These are phyloP conservation scores for Suillus americanus DNA, from an alignment of 768 basidiomycete genomes.

Conservation along the genomic window DNA sequence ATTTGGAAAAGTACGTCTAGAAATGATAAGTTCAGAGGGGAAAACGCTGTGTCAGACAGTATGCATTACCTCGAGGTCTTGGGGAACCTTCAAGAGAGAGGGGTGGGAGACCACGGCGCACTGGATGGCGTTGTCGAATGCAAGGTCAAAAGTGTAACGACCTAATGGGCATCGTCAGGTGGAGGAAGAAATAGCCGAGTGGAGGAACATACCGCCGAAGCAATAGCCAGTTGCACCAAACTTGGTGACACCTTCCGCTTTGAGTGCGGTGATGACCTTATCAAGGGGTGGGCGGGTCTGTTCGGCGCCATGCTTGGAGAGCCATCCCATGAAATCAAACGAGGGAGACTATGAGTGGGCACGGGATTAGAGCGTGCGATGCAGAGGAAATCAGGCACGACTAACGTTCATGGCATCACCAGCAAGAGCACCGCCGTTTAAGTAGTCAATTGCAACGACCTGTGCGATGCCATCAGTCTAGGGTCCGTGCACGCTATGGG, in stretches of 20 bases:
- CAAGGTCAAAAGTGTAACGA: slow-evolving; percentile 62
- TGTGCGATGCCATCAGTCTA: slow-evolving; percentile 1
- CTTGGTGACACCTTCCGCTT: slow-evolving; percentile 53
- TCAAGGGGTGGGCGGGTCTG: slow-evolving; percentile 50
- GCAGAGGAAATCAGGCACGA: not conserved
- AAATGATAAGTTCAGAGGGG: not conserved
- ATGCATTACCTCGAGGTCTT: slow-evolving; percentile 56
- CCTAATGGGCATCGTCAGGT: slow-evolving; percentile 24
- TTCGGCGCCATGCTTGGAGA: slow-evolving; percentile 38
- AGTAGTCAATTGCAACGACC: slow-evolving; percentile 35
- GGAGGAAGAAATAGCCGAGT: not conserved
- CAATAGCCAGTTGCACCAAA: slow-evolving; percentile 71
- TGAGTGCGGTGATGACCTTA: slow-evolving; percentile 56
- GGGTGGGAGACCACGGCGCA: slow-evolving; percentile 59
- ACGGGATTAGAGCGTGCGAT: not conserved
- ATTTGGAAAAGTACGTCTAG: slow-evolving; percentile 46
- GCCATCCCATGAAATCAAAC: slow-evolving; percentile 45
- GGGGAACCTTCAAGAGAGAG: slow-evolving; percentile 55
- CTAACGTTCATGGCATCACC: slow-evolving; percentile 18
- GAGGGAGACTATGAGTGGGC: slow-evolving; percentile 15
- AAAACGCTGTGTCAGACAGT: not conserved
- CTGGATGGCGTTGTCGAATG: slow-evolving; percentile 51
- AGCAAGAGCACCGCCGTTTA: slow-evolving; percentile 35
- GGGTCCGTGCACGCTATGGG: too few relatives aligned
- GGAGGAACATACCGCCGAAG: slow-evolving; percentile 51